These are phyloP conservation scores for Prunus mongolica DNA, from an alignment of 306 rosid species.

Conservation along the genomic window DNA sequence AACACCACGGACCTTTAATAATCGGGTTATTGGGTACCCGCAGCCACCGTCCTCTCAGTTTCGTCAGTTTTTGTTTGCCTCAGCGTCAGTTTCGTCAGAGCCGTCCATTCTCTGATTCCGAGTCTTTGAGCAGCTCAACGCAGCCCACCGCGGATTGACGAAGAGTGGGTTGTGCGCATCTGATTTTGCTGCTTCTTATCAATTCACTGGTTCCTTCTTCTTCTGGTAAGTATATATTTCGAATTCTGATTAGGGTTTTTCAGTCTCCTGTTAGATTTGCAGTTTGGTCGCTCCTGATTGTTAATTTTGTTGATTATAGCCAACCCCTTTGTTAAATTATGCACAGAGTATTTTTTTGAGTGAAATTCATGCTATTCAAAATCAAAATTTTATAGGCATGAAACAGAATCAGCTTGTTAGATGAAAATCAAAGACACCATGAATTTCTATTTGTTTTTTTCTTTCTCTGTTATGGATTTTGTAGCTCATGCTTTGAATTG, in stretches of 20 bases:
- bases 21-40: background rate
- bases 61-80: background rate
- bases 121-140: background rate
- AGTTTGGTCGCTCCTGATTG: background rate
- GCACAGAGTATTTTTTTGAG: background rate
- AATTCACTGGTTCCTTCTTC: slow-evolving; percentile 48
- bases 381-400: no score
- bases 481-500: background rate
- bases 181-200: slow-evolving; percentile 47
- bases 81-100: background rate
- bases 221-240: slow-evolving; percentile 22
- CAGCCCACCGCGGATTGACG: slow-evolving; percentile 5
- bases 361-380: no score
- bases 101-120: background rate
- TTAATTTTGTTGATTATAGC: background rate
- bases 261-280: slow-evolving; percentile 6
- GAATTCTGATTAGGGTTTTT: slow-evolving; percentile 17
- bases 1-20: background rate
- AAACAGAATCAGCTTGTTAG: background rate
- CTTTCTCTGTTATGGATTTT: background rate
- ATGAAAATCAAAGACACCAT: background rate
- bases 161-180: slow-evolving; percentile 35
- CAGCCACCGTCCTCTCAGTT: background rate
- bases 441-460: background rate
- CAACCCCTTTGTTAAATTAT: background rate